Base-by-base conservation (phyloP, 2,329 filamentous ascomycete genomes). In the Cytospora schulzeri region DNA sequence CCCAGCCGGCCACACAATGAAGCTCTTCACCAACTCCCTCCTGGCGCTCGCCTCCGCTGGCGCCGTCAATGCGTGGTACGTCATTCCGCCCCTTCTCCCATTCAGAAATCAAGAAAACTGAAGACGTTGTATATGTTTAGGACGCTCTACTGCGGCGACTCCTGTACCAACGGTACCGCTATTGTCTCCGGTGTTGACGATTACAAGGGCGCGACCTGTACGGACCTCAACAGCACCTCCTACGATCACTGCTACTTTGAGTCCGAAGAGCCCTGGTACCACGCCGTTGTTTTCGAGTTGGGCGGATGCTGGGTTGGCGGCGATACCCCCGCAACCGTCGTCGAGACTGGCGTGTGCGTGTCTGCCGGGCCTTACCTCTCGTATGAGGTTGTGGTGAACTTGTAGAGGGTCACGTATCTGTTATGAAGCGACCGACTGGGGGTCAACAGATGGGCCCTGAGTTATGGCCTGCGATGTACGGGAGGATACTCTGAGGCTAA, bases 131-230 rank as follows among this genome's bases (percentile, higher is more conserved):
- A 11, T 35, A 4, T 35, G 12, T 35, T 35, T 35, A 35, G 33
- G 60, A 66, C 60, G 38, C 60, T 66, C 55, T 60, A 56, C 60
- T 66, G 64, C 52, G 64, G 64, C 55, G 52, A 56, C 31, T 66
- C 64, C 4, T 66, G 64, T 52, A 28, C 15, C 51, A 29, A 50
- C 33, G 64, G 56, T 15, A 60, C 60, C 2, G 56, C 17, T 7
- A 33, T 66, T 29, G 31, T 28, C n/a, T 53, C 56, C 14, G 60
- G 60, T 15, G 24, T 14, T 12, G 33, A 19, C 15, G 52, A 63
- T 52, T 66, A 55, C 60, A 24, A 53, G 17, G 64, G 60, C 9
- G 41, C 64, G 3, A 15, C 48, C 15, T 66, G 64, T 52, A 63
- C 60, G 24, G 38, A 66, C 33, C 56, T 66, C 15, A 48, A 48